A percentile compares a stretch with the other conserved stretches of the same genome.
Evolutionary conservation across 2,329 filamentous ascomycete species (phyloP).

Genomic region (Fusarium marasasianum): DNA sequence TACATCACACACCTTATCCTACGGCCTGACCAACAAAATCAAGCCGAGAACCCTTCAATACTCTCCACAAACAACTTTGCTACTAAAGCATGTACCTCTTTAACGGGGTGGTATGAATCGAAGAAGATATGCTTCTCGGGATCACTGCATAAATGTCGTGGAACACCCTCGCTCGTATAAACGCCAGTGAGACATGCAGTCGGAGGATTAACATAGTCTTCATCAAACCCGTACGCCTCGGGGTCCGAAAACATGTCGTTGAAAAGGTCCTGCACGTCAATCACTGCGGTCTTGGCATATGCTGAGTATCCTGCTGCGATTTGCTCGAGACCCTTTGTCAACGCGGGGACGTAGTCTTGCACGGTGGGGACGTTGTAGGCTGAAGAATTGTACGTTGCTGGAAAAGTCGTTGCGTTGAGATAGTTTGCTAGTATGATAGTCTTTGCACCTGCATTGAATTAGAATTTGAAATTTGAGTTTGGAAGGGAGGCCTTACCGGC

Average conservation of each 20-base stretch:
- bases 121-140: conserved; percentile 21
- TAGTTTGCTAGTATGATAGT: conserved; percentile 23
- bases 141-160: conserved; percentile 21
- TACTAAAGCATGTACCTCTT: conserved; percentile 18
- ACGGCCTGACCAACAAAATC: background rate
- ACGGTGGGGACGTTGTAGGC: conserved; percentile 10
- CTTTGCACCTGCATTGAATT: background rate
- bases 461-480: background rate
- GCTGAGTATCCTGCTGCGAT: conserved; percentile 13
- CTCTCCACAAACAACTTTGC: conserved; percentile 2
- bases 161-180: conserved; percentile 15
- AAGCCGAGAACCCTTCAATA: background rate
- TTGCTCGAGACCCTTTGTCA: conserved; percentile 1
- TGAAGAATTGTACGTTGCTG: conserved; percentile 21
- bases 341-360: background rate
- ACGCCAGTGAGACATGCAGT: conserved; percentile 19
- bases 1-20: background rate
- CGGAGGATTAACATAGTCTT: conserved; percentile 19
- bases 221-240: background rate
- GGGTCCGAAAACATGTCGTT: background rate
- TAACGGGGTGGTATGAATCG: conserved; percentile 21
- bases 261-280: conserved; percentile 7
- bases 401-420: conserved; percentile 1
- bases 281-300: background rate
- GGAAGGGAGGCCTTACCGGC: background rate